Base-by-base conservation (phyloP, 768 basidiomycete species). In the Auriscalpium orientale region DNA sequence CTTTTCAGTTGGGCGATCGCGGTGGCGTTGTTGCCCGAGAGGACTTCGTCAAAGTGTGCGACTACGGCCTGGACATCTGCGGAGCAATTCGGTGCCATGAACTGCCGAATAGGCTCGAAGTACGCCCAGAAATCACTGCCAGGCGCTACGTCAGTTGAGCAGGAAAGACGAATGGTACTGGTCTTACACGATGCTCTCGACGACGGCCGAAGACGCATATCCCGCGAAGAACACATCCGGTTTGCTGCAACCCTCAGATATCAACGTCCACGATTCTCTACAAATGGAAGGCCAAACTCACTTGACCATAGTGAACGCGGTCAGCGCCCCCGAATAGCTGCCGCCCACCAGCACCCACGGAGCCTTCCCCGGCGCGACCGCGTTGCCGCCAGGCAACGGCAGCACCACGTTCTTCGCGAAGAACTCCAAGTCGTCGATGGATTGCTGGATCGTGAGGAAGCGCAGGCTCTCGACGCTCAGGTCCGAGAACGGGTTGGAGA, bases 41-140 rank as follows among this genome's bases (percentile, higher is more conserved):
- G 81, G 7, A 81, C 79, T 53, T 74, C 51, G 63, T 89, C 87
- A 40, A 89, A 70, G 60, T 85, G 76, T 6, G 76, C 64, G 53
- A 89, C 76, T 15, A 84, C 85, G 5, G 77, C 77, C 65, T 85
- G 71, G 34, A 88, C 76, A 62, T 90, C 88, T 0, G 84, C 78
- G 8, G 85, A 87, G 69, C 88, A 90, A 67, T 90, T 89, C 59
- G 63, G 49, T 2, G 86, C 82, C 84, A 87, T 88, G 62, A 80
- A 71, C 60, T 79, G 72, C 15, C 80, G 80, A 60, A 86, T 79
- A 12, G 86, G 86, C 57, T 87, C 85, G 66, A 85, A 88, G 63
- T 88, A 90, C 59, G 72, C 73, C 84, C 84, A 87, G 64, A 80
- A 85, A 65, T 85, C 74, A 15, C 79, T 79, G 55, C 11, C 2